Conservation (phyloP, 768 basidiomycete species). For the Podaxis rugospora region DNA sequence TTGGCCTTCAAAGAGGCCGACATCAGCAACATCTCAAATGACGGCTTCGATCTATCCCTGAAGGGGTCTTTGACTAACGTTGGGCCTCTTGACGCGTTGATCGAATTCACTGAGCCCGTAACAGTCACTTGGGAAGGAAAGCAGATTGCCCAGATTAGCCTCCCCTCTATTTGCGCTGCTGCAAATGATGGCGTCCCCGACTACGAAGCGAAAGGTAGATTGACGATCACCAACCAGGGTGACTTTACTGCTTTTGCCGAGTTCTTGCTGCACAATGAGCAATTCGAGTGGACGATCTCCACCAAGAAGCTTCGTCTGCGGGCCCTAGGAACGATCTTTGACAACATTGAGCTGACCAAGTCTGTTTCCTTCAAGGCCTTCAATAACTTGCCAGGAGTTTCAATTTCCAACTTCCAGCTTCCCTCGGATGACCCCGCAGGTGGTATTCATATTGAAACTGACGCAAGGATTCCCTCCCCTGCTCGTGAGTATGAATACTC, state of each 20-base stretch:
- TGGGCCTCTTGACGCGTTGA: slow-evolving; percentile 67
- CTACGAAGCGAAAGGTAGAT: slow-evolving; percentile 45
- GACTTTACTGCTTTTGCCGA: slow-evolving; percentile 65
- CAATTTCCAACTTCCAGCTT: slow-evolving; percentile 66
- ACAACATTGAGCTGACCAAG: slow-evolving; percentile 59
- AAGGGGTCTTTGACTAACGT: slow-evolving; percentile 55
- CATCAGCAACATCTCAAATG: slow-evolving; percentile 54
- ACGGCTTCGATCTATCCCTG: slow-evolving; percentile 60
- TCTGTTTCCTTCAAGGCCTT: slow-evolving; percentile 63
- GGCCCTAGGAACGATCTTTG: slow-evolving; percentile 67
- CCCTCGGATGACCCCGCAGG: slow-evolving; percentile 65
- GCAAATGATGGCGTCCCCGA: slow-evolving; percentile 66
- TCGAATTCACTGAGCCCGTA: slow-evolving; percentile 61
- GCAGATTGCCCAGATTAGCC: slow-evolving; percentile 56
- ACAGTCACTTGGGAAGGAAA: slow-evolving; percentile 62
- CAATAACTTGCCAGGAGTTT: slow-evolving; percentile 65
- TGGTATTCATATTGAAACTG: slow-evolving; percentile 68
- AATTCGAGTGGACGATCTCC: slow-evolving; percentile 69
- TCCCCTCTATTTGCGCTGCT: slow-evolving; percentile 65
- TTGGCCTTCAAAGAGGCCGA: slow-evolving; percentile 54
- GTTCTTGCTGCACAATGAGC: slow-evolving; percentile 57
- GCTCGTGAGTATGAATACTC: slow-evolving; percentile 44
- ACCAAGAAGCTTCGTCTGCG: slow-evolving; percentile 57
- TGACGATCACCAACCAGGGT: slow-evolving; percentile 51
- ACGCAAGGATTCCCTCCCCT: slow-evolving; percentile 59